phyloP scores from a whole-genome alignment of 2,329 filamentous ascomycete genomes.

The Hymenoscyphus linearis region DNA sequence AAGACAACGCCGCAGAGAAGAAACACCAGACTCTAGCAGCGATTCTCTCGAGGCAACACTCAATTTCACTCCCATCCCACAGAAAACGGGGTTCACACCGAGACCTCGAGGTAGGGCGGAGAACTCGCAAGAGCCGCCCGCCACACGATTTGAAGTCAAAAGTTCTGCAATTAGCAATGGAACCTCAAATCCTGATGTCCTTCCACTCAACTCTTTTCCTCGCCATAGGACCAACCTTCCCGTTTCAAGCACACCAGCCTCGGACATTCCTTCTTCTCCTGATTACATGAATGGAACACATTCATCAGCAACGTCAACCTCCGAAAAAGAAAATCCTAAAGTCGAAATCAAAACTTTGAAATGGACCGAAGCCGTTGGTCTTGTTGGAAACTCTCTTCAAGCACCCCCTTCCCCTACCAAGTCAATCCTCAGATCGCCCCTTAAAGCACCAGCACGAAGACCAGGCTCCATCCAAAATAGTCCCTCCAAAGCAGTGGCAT shows the following conservation, averaged over 20 bases:
- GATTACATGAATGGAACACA: slow-evolving; percentile 8
- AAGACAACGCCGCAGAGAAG: neutral
- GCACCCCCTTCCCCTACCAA: slow-evolving; percentile 23
- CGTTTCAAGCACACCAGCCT: neutral
- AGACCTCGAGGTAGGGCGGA: slow-evolving; percentile 13
- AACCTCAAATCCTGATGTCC: neutral
- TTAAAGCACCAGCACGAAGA: slow-evolving; percentile 18
- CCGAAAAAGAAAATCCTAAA: slow-evolving; percentile 18
- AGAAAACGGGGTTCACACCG: slow-evolving; percentile 29
- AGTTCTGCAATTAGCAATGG: neutral
- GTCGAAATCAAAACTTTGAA: slow-evolving; percentile 17
- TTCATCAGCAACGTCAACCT: slow-evolving; percentile 7
- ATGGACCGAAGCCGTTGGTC: slow-evolving; percentile 23
- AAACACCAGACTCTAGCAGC: neutral
- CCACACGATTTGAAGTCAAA: slow-evolving; percentile 12
- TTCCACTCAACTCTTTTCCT: neutral
- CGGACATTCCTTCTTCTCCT: slow-evolving; percentile 2
- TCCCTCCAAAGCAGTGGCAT: slow-evolving; percentile 29
- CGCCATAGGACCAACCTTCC: slow-evolving; percentile 21
- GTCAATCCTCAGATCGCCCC: slow-evolving; percentile 29
- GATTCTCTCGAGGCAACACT: neutral
- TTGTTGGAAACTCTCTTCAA: slow-evolving; percentile 7
- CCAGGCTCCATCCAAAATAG: slow-evolving; percentile 8
- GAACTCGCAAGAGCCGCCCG: slow-evolving; percentile 9
- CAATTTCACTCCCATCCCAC: slow-evolving; percentile 25